Conservation (phyloP, 345 rosid species). For the Pistacia vera region DNA sequence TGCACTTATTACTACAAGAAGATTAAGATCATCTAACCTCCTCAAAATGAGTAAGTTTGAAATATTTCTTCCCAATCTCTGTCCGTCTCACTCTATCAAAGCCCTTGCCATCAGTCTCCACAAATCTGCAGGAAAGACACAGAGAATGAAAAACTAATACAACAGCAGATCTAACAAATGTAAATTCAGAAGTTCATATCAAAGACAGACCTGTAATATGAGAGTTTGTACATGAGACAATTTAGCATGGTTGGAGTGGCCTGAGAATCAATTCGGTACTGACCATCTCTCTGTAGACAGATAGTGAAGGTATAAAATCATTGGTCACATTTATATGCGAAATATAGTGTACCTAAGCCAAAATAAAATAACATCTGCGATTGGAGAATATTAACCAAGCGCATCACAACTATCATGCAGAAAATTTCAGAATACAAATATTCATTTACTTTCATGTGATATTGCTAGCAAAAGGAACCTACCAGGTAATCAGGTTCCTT, state of each 20-base stretch:
- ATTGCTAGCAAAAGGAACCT: conserved; percentile 16
- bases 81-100: conserved; percentile 90
- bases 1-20: not conserved
- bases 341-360: not conserved
- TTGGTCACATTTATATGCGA: conserved; percentile 11
- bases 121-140: conserved; percentile 61
- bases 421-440: conserved; percentile 10
- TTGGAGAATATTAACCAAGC: not conserved
- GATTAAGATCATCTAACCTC: conserved; percentile 59
- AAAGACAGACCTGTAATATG: conserved; percentile 79
- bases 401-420: not conserved
- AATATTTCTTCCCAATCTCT: conserved; percentile 93
- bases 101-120: conserved; percentile 93
- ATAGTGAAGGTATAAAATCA: conserved; percentile 5
- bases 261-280: conserved; percentile 89
- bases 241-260: conserved; percentile 97
- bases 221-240: conserved; percentile 95
- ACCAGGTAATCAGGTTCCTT: conserved; percentile 97
- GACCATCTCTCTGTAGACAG: conserved; percentile 80
- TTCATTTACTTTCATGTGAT: not conserved
- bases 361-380: not conserved
- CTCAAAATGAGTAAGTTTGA: conserved; percentile 92
- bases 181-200: conserved; percentile 6
- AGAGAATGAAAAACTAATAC: not conserved
- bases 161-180: conserved; percentile 6